phyloP scores from a whole-genome alignment of 2,329 filamentous ascomycete species.

The Cercospora zeae-maydis region DNA sequence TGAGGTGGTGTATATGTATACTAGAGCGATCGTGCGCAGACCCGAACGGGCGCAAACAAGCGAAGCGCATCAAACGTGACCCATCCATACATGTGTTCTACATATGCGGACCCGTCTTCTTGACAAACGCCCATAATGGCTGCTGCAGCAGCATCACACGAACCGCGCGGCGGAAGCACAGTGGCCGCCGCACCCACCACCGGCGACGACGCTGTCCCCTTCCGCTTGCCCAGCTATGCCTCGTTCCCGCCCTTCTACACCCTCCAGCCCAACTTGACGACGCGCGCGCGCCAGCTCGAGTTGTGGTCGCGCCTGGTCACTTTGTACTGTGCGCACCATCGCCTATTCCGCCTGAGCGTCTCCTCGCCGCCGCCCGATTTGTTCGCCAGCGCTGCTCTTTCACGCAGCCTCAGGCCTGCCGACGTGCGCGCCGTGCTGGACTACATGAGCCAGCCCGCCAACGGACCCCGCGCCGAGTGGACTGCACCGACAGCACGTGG shows the following conservation, averaged over 20 bases:
- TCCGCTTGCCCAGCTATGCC: constrained; percentile 54
- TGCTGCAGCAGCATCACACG: constrained; percentile 8
- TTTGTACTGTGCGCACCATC: constrained; percentile 74
- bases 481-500: constrained; percentile 40
- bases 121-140: background rate
- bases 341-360: constrained; percentile 70
- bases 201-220: constrained; percentile 22
- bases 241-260: constrained; percentile 84
- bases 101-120: background rate
- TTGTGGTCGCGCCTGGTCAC: constrained; percentile 88
- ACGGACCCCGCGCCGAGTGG: constrained; percentile 60
- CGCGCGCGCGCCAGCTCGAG: constrained; percentile 68
- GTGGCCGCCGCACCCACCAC: background rate
- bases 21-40: background rate
- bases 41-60: background rate
- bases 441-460: constrained; percentile 54
- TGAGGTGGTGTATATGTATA: too few relatives aligned
- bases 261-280: constrained; percentile 69
- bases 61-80: background rate
- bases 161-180: constrained; percentile 11
- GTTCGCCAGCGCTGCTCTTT: constrained; percentile 50
- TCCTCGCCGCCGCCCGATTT: constrained; percentile 49
- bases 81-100: background rate
- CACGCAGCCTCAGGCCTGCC: constrained; percentile 48
- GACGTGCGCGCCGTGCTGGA: constrained; percentile 54